Base-by-base conservation (phyloP, 768 basidiomycete species). In the Xerocomellus chrysenteron region DNA sequence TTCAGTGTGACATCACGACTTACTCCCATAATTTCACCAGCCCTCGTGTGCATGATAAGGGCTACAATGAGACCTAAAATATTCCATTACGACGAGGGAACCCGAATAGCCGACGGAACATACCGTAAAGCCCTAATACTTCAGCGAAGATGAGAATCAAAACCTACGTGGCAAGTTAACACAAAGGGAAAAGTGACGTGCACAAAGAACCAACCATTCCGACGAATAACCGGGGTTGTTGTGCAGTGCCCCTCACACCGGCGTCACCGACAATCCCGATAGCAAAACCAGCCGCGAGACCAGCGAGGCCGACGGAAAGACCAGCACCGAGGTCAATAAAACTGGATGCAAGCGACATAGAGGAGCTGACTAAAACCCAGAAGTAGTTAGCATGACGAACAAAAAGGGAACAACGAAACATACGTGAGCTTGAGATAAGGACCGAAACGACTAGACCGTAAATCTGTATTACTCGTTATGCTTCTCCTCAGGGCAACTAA, bases 401-500 rank as follows among this genome's bases (percentile, higher is more conserved):
- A 24, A 16, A 24, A 3, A 49, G 6, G 14, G 0, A 50, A 48
- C 10, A 9, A 48, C 32, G 43, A 33, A 33, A 87, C 94, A 70
- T 72, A 97, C 94, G 80, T 70, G 85, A 83, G 68, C 84, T 79
- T 54, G 91, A 87, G 71, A 99, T 97, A 69, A 99, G 83, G 54
- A 98, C 96, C n/a, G 94, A 95, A 47, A 99, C 96, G 74, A 99
- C 97, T 59, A 99, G 86, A 68, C 97, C 97, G 76, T 99, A 98
- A 65, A 92, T 94, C 94, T 92, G 63, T 6, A 48, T 48, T 32
- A 19, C 19, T 32, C 19, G 43, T 59, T n/a, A 56, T 19, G 11
- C 44, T 21, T 24, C 16, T 17, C 5, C 46, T 2, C 17, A 36
- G 10, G 52, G 37, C 14, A 49, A 10, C 33, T 33, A 41, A 58